Conservation (phyloP, 352 stramenopile species). For the Phytopythium montanum region DNA sequence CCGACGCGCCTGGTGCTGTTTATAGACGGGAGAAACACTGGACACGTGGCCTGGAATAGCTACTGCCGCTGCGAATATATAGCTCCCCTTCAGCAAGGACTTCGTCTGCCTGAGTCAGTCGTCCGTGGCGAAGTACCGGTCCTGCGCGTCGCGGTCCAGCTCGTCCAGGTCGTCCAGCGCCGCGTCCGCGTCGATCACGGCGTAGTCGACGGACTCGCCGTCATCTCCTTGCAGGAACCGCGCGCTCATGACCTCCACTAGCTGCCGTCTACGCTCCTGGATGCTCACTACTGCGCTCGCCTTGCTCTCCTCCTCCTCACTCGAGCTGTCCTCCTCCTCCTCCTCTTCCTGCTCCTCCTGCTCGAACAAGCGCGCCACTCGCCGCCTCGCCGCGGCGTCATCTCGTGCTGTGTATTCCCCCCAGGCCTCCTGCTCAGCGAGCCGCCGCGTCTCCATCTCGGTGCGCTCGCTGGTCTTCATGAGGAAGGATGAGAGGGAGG, state of each 20-base stretch:
- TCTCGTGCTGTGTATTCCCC: constrained; percentile 30
- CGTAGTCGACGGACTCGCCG: constrained; percentile 58
- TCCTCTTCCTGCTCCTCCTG: constrained; percentile 38
- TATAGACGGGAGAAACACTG: background rate
- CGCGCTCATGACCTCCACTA: constrained; percentile 72
- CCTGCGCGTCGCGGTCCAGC: constrained; percentile 76
- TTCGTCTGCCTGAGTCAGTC: constrained; percentile 7
- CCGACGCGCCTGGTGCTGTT: background rate
- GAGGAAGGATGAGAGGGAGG: constrained; percentile 61
- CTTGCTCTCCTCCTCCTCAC: constrained; percentile 34
- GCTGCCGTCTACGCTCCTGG: constrained; percentile 42
- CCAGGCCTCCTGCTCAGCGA: constrained; percentile 63
- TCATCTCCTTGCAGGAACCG: constrained; percentile 70
- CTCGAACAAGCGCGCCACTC: constrained; percentile 28
- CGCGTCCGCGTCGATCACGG: constrained; percentile 54
- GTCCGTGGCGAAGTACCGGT: constrained; percentile 63
- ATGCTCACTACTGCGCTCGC: constrained; percentile 23
- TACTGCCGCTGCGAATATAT: background rate
- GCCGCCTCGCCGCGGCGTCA: constrained; percentile 33
- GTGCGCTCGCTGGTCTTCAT: constrained; percentile 62
- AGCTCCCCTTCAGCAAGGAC: background rate
- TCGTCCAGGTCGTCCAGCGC: constrained; percentile 58
- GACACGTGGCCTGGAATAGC: background rate
- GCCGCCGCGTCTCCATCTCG: constrained; percentile 59
- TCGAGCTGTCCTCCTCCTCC: constrained; percentile 30